Base-by-base conservation (phyloP, 148 eudicot species). In the Spergularia marina region DNA sequence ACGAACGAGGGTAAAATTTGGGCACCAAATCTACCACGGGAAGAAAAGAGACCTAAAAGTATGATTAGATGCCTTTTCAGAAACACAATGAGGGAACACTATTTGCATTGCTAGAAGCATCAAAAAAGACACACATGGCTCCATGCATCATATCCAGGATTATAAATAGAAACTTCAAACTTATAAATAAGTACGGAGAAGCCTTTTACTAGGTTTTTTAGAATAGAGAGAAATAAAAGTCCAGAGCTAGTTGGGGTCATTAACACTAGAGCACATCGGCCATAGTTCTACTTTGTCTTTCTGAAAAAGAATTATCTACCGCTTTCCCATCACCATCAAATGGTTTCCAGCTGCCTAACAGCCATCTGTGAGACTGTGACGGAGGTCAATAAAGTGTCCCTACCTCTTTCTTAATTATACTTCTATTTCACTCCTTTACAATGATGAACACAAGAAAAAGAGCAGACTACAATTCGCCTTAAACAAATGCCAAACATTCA, bases 101-200 rank as follows among this genome's bases (percentile, higher is more conserved):
- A 47, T 58, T 16, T 6, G 17, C 14, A 10, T 12, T 15, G 23
- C 78, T 30, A 25, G n/a, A 65, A 57, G n/a, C 21, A 30, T 13
- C 34, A 11, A 13, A 47, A 20, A 54, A 40, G 18, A 40, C 39
- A 16, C 13, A 57, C 53, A 53, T 16, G 49, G 66, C 70, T 66
- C n/a, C 70, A 66, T 66, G 53, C 60, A 57, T 41, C 51, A 68
- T 64, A 40, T 57, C 25, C 54, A 57, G 47, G 30, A 57, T 57
- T 58, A 56, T 41, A 74, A 34, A 3, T 34, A 20, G 10, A 51
- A 54, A n/a, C 23, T 76, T 39, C 13, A n/a, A 21, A 39, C 18
- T 14, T 40, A 15, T 17, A 7, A 66, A 21, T 14, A 21, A 36
- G 10, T 63, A 15, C 12, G 7, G 30, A 6, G 67, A 44, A 44